Base-by-base conservation (phyloP, 495 filamentous ascomycete genomes). In the Hypoxylon trugodes region DNA sequence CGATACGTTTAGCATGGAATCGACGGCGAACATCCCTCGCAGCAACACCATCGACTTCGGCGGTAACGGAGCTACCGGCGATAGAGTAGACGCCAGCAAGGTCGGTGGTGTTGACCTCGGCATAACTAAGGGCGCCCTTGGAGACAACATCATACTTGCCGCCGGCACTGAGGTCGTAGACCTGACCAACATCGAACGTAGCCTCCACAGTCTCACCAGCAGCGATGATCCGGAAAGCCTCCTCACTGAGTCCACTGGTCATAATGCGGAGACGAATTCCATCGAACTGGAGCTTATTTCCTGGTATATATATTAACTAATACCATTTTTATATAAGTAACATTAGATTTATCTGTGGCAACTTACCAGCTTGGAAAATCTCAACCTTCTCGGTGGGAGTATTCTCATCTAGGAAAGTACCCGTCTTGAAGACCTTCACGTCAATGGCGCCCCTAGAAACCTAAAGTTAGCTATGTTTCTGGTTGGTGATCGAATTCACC, bases 301-400 rank as follows among this genome's bases (percentile, higher is more conserved):
- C 84, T 87, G 41, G n/a, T n/a, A 12, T 9, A 22, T 6, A 45
- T 25, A 13, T 6, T 15, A 8, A 25, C 57, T 15, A 61, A 35
- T 25, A 24, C 1, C 10, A 35, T 43, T 7, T 24, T 60, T n/a
- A n/a, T n/a, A n/a, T n/a, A n/a, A n/a, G 13, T 9, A 6, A 28
- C 28, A 6, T 0, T 6, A 12, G 2, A 12, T 4, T 5, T 5
- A 22, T 16, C 10, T 8, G 18, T 1, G 33, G 12, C 12, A 22
- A 77, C 74, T 65, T 77, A 83, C 84, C 72, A 47, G 80, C 74
- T 48, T 79, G 76, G 71, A 75, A 86, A 36, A 89, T 74, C 12
- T 69, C 67, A 28, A 87, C 79, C 78, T 89, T 89, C 76, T 89
- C 79, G 4, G 88, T 82, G 0, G 86, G 79, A 6, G 76, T 74